These are phyloP conservation scores for Epichloe baconii DNA, from an alignment of 2,329 filamentous ascomycete genomes.

Conservation along the genomic window DNA sequence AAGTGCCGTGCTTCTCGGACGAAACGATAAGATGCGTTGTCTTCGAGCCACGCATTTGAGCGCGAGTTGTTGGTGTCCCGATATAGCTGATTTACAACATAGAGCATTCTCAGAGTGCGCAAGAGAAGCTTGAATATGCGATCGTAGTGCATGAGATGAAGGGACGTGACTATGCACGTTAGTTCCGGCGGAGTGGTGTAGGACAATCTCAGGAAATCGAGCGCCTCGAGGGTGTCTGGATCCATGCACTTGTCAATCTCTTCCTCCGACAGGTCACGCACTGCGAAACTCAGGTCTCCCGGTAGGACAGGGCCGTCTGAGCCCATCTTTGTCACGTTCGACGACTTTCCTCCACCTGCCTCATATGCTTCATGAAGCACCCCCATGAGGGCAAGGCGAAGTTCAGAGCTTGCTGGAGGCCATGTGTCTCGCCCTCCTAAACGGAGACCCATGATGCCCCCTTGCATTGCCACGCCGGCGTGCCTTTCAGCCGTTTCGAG, in stretches of 20 bases:
- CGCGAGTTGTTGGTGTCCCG: conserved; percentile 38
- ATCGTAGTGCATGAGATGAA: conserved; percentile 69
- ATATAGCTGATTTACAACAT: conserved; percentile 54
- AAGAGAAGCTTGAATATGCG: conserved; percentile 69
- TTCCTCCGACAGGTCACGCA: conserved; percentile 64
- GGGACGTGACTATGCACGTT: conserved; percentile 57
- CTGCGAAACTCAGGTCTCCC: conserved; percentile 66
- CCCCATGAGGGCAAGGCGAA: conserved; percentile 80
- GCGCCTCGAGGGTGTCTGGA: conserved; percentile 66
- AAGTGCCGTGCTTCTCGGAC: conserved; percentile 71
- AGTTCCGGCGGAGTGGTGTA: conserved; percentile 68
- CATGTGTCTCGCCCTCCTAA: conserved; percentile 71
- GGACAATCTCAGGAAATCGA: conserved; percentile 84
- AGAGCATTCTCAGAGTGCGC: conserved; percentile 65
- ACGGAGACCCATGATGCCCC: conserved; percentile 67
- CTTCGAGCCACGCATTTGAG: conserved; percentile 21
- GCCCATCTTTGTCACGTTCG: conserved; percentile 12
- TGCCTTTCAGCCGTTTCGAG: conserved; percentile 66
- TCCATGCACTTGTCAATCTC: conserved; percentile 79
- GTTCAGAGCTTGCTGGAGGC: conserved; percentile 88
- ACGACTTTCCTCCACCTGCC: conserved; percentile 11
- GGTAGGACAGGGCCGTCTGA: conserved; percentile 36
- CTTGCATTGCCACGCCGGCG: conserved; percentile 53
- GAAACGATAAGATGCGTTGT: conserved; percentile 42
- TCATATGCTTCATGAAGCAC: conserved; percentile 64